Evolutionary conservation across 163 green algal species (phyloP).

Genomic region (Scenedesmus sp.): DNA sequence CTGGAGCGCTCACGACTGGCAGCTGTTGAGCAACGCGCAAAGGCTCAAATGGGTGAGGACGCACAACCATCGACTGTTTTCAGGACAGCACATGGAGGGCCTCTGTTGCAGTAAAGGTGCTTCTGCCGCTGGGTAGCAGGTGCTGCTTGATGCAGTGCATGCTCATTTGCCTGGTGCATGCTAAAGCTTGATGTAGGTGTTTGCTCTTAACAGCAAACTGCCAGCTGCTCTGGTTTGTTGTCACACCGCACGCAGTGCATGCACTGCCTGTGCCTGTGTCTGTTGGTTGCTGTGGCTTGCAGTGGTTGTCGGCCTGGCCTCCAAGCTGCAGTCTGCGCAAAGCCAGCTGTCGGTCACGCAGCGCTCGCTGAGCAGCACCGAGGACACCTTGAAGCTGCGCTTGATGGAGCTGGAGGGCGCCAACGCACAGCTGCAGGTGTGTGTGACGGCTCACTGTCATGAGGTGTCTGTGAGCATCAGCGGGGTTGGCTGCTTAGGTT

Average conservation of each 20-base stretch:
- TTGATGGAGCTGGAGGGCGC: slow-evolving; percentile 51
- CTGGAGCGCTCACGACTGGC: slow-evolving; percentile 43
- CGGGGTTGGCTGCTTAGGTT: no score
- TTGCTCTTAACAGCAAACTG: no score
- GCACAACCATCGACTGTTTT: no score
- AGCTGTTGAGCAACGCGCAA: slow-evolving; percentile 26
- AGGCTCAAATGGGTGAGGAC: neutral
- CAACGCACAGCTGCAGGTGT: slow-evolving; percentile 49
- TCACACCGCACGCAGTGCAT: no score
- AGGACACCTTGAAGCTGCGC: slow-evolving; percentile 31
- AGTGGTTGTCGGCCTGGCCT: neutral
- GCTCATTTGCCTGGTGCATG: no score
- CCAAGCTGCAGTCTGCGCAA: neutral
- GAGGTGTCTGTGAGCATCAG: no score
- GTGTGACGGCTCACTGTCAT: neutral
- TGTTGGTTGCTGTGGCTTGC: neutral
- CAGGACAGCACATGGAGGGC: no score
- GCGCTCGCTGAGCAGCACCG: neutral
- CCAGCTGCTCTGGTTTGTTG: no score
- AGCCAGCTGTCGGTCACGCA: neutral
- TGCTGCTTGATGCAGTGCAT: neutral
- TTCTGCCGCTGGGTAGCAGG: no score
- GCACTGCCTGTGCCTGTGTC: no score
- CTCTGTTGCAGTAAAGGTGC: no score
- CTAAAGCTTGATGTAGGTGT: no score